Percentiles rank a stretch among this genome's conserved stretches.
Conservation (phyloP, 2,329 filamentous ascomycete species). For the Colletotrichum chrysophilum region DNA sequence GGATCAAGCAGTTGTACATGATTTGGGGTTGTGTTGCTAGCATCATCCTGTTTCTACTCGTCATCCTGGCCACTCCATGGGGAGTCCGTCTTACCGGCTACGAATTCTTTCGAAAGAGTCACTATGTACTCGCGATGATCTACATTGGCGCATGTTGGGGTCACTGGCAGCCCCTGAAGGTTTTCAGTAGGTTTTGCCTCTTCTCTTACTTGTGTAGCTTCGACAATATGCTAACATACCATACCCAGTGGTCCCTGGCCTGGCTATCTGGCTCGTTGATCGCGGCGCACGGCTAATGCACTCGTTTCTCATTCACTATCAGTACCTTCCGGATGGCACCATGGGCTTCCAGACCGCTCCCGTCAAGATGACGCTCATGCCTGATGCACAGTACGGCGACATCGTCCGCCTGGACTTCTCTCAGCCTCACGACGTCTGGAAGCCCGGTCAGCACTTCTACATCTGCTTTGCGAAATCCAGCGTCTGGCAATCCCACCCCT, state of each 20-base stretch:
- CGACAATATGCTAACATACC: rapidly evolving
- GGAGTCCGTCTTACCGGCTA: conserved; percentile 73
- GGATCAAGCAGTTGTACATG: conserved; percentile 70
- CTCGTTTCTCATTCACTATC: conserved; percentile 56
- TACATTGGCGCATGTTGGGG: conserved; percentile 80
- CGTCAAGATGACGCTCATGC: conserved; percentile 57
- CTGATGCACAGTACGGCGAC: conserved; percentile 61
- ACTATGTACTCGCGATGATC: conserved; percentile 75
- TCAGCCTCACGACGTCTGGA: conserved; percentile 66
- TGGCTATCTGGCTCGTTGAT: conserved; percentile 71
- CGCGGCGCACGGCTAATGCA: conserved; percentile 61
- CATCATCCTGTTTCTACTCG: conserved; percentile 58
- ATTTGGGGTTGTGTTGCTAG: conserved; percentile 73
- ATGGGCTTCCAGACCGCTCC: conserved; percentile 61
- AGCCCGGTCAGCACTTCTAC: conserved; percentile 74
- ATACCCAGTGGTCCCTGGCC: conserved; percentile 58
- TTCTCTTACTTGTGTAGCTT: not conserved
- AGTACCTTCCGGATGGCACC: conserved; percentile 49
- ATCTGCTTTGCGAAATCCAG: conserved; percentile 70
- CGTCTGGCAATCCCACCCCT: conserved; percentile 77
- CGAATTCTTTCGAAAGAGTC: conserved; percentile 77
- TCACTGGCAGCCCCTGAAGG: conserved; percentile 72
- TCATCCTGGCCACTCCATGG: conserved; percentile 59
- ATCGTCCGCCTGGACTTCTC: conserved; percentile 71
- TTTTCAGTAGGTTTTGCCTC: conserved; percentile 49